phyloP scores from a whole-genome alignment of 306 rosid species.

The Cucumis hystrix region DNA sequence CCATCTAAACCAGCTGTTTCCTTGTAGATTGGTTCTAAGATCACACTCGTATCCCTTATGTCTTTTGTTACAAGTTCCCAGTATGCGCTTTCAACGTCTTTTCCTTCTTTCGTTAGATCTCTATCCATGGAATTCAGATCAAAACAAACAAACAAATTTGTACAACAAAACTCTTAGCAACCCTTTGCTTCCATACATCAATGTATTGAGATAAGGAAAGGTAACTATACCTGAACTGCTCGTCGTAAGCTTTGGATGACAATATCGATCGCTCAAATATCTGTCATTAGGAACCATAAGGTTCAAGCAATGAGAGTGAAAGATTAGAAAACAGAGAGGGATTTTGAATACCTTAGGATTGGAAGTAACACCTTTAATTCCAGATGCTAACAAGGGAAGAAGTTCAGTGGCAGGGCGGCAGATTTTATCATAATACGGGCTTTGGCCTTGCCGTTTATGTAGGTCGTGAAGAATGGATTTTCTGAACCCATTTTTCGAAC shows the following conservation, averaged over 20 bases:
- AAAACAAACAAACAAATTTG: not conserved
- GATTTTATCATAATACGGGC: constrained; percentile 93
- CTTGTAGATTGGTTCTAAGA: constrained; percentile 77
- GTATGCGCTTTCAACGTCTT: constrained; percentile 77
- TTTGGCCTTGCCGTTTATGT: constrained; percentile 85
- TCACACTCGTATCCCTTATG: constrained; percentile 79
- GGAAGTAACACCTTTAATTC: constrained; percentile 91
- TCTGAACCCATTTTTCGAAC: not conserved
- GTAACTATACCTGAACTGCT: not conserved
- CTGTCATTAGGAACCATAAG: not conserved
- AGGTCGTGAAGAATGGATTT: constrained; percentile 51
- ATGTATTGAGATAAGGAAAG: not conserved
- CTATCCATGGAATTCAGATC: constrained; percentile 12
- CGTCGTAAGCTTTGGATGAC: not conserved
- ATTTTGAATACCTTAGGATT: constrained; percentile 61
- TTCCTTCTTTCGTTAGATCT: constrained; percentile 75
- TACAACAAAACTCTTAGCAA: not conserved
- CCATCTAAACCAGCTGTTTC: constrained; percentile 85
- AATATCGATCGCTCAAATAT: not conserved
- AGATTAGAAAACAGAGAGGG: not conserved
- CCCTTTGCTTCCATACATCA: not conserved
- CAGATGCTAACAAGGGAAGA: constrained; percentile 67
- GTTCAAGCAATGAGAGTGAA: not conserved
- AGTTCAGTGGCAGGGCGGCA: constrained; percentile 85
- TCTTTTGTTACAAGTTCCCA: constrained; percentile 97